These are phyloP conservation scores for Trametes coccinea DNA, from an alignment of 768 basidiomycete species.

Conservation along the genomic window DNA sequence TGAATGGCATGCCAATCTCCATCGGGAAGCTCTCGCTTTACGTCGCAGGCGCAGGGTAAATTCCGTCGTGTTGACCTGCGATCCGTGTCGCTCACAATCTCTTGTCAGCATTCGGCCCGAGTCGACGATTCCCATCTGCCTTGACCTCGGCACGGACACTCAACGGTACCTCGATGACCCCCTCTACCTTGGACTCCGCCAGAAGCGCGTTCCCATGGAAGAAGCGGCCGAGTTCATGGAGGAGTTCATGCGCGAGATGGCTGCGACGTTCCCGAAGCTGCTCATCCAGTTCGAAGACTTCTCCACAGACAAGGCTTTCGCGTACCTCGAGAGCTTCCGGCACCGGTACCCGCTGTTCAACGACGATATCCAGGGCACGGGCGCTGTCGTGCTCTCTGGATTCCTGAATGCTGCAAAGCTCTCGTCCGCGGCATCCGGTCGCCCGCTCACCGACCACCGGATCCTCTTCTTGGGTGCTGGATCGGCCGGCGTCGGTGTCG, in stretches of 20 bases:
- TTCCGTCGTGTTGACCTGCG: conserved; percentile 7
- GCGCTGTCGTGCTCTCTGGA: conserved; percentile 88
- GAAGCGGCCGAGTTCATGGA: conserved; percentile 87
- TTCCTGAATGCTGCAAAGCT: conserved; percentile 86
- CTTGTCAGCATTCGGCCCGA: conserved; percentile 64
- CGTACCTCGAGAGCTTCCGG: conserved; percentile 76
- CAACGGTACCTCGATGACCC: conserved; percentile 79
- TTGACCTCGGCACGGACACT: conserved; percentile 91
- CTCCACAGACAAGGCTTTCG: conserved; percentile 88
- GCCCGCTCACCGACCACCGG: conserved; percentile 67
- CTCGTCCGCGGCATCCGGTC: conserved; percentile 68
- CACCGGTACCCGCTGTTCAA: conserved; percentile 80
- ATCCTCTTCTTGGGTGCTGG: conserved; percentile 95
- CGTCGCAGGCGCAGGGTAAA: conserved; percentile 84
- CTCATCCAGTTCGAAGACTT: conserved; percentile 94
- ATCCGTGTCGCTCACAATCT: neutral
- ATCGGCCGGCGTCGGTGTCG: conserved; percentile 90
- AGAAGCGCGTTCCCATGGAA: conserved; percentile 60
- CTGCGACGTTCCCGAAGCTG: conserved; percentile 70
- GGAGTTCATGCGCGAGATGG: conserved; percentile 88
- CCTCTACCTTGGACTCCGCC: conserved; percentile 83
- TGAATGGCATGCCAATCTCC: conserved; percentile 86
- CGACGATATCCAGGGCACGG: conserved; percentile 90
- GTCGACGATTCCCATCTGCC: conserved; percentile 78
- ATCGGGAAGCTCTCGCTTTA: conserved; percentile 94